A percentile compares a stretch with the other conserved stretches of the same genome.
Conservation (phyloP, 345 rosid species). For the Eucalyptus grandis region DNA sequence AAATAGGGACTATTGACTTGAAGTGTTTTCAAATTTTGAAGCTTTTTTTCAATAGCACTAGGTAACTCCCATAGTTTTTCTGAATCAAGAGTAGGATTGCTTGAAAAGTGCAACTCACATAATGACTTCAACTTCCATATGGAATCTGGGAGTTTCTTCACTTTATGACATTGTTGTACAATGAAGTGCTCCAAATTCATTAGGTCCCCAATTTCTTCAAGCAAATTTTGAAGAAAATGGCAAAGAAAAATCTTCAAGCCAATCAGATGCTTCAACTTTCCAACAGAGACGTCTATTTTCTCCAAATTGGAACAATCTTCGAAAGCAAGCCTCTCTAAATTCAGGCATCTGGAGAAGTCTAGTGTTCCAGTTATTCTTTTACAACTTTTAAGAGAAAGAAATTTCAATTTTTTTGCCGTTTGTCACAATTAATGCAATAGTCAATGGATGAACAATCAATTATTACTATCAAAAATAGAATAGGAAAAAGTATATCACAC, state of each 20-base stretch:
- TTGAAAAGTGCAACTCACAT: not conserved
- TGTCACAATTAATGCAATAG: too few relatives aligned
- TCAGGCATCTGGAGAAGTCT: too few relatives aligned
- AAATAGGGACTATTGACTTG: not conserved
- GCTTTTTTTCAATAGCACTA: not conserved
- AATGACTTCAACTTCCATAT: not conserved
- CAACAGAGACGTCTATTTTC: too few relatives aligned
- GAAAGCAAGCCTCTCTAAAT: too few relatives aligned
- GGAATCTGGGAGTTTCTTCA: not conserved
- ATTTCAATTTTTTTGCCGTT: fast-evolving
- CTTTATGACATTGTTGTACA: not conserved
- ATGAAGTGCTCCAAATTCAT: not conserved
- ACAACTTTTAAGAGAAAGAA: too few relatives aligned
- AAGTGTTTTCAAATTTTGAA: too few relatives aligned
- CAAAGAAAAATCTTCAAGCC: not conserved
- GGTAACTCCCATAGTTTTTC: not conserved
- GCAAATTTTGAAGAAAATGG: not conserved
- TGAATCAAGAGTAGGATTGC: fast-evolving
- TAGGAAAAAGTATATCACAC: not conserved
- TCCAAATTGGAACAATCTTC: too few relatives aligned
- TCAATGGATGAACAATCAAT: too few relatives aligned
- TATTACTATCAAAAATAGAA: too few relatives aligned
- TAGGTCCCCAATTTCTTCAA: not conserved
- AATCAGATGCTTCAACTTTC: too few relatives aligned
- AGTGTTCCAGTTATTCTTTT: too few relatives aligned